Evolutionary conservation across 768 basidiomycete genomes (phyloP), one percentile per base, ranked within the genome.

Genomic region (Russula griseocarnosa): DNA sequence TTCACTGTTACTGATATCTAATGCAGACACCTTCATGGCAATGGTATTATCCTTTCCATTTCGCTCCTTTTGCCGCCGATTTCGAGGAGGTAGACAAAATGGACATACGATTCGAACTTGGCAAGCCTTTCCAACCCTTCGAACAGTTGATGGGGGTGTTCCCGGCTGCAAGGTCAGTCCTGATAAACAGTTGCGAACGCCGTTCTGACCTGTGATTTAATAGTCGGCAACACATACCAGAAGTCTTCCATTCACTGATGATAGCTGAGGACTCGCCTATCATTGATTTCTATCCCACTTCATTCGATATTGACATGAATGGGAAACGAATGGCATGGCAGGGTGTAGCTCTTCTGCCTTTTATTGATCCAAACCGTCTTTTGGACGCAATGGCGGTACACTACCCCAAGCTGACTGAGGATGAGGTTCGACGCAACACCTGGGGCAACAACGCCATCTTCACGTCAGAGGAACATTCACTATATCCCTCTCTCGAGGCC

Each of bases 261-360:
- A 83, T 79, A 4, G 84, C 90, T 3, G 82, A 87, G 54, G 83
- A 88, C 36, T 98, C 95, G 0, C 92, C 94, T 9, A 98, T 98
- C 74, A 84, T 93, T 64, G 95, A 98, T 71, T 98, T 98, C 78
- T 98, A 98, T 75, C 96, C 96, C 0, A 67, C 80, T 0, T 84
- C 88, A 18, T 99, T 99, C 74, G 86, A 95, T 69, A 88, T 98
- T 71, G 97, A 99, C 75, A 99, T 99, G 97, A 99, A 99, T 71
- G 97, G 97, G 63, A 98, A 98, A 78, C 92, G 90, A 76, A 98
- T 98, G 95, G 82, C 91, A 8, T 99, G 97, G 97, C 96, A 99
- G 75, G 97, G 97, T 59, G 94, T 99, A 61, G 95, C 97, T 0
- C 79, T 99, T 10, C 79, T 99, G 24, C 95, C 97, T 0, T 99